Evolutionary conservation across 345 rosid species (phyloP), one percentile per base, ranked within the genome.

Genomic region (Draba incana): DNA sequence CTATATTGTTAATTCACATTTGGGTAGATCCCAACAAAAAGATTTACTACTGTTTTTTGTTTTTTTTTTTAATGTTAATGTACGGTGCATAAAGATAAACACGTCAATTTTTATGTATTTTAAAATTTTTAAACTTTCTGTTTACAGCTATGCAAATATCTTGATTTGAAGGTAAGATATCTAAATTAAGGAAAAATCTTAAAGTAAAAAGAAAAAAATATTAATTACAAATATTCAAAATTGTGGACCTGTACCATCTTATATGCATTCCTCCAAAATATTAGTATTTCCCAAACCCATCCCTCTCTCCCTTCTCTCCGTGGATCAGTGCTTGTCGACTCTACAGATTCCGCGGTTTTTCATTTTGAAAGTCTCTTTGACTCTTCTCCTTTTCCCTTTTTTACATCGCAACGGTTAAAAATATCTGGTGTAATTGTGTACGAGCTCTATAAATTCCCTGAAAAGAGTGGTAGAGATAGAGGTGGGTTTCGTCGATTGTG

Each of bases 91-190:
- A 47, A 49, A 63, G 42, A 63, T 16, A 62, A 56, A 5, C 6
- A 38, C 11, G 30, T 44, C 10, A 35, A 16, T 43, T 30, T 30
- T 6, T n/a, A 20, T 13, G 9, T 3, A 10, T 33, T 31, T 12
- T 0, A n/a, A 10, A 23, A 49, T 12, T 5, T 12, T 5, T 1
- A 62, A 35, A 8, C 0, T 8, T 0, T 25, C 64, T 27, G 27
- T 55, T 27, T 37, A 71, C 76, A 72, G 76, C 65, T 72, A 64
- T 56, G 44, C 76, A 63, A 43, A 64, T 27, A 28, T 28, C 56
- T 56, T 47, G 76, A 72, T 64, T 64, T 46, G 58, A 72, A 72
- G 76, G 70, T 47, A 71, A 72, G 70, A 50, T 46, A 62, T 42
- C 4, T 2, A 43, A 1, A 43, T 5, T 8, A 15, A 23, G 33